These are phyloP conservation scores for Aureobasidium sp. DNA, from an alignment of 2,329 filamentous ascomycete species.

Conservation along the genomic window DNA sequence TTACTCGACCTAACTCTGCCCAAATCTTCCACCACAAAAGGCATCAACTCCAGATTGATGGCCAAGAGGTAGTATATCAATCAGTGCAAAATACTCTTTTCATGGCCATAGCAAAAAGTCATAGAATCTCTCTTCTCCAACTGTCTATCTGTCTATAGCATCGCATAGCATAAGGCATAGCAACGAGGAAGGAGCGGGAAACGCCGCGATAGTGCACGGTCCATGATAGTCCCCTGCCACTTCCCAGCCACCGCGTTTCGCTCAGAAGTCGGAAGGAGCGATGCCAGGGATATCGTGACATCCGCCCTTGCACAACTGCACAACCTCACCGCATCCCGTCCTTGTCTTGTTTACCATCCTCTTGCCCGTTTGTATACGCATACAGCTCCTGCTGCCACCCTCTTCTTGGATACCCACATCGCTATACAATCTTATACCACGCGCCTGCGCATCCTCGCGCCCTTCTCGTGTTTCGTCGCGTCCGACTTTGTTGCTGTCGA, in stretches of 20 bases:
- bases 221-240: not conserved
- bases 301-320: constrained; percentile 14
- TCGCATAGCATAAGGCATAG: not conserved
- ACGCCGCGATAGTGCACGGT: not conserved
- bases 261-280: not conserved
- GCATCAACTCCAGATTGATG: too few species aligned
- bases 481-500: not conserved
- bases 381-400: not conserved
- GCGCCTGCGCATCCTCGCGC: not conserved
- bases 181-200: not conserved
- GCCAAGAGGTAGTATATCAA: not conserved
- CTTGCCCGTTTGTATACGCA: not conserved
- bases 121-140: not conserved
- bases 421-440: not conserved
- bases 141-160: not conserved
- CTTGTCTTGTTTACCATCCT: not conserved
- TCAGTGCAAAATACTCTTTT: not conserved
- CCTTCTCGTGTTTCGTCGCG: constrained; percentile 8
- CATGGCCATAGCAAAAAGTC: too few species aligned
- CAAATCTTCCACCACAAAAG: not conserved
- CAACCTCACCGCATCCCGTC: not conserved
- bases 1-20: not conserved
- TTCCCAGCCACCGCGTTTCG: not conserved
- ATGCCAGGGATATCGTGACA: not conserved
- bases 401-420: not conserved